Percentiles rank a stretch among this genome's conserved stretches.
Conservation (phyloP, 1,139 yeast species). For the Blastobotrys raffinosifermentans region DNA sequence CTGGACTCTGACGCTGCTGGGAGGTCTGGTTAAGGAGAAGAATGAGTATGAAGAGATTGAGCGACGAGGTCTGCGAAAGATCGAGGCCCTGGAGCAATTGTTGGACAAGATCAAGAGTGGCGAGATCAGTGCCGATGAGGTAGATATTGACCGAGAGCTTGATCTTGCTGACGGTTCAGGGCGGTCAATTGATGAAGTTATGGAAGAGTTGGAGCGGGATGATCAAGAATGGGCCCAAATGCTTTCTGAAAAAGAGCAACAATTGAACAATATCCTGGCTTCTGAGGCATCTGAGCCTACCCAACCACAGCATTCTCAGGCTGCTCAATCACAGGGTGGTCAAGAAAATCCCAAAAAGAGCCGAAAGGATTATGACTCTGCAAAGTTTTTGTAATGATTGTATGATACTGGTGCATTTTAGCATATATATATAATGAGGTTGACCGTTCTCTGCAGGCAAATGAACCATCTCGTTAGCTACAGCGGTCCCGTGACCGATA, state of each 20-base stretch:
- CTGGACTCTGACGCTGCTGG: slow-evolving; percentile 16
- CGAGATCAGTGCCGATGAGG: slow-evolving; percentile 10
- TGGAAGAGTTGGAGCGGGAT: slow-evolving; percentile 14
- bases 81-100: slow-evolving; percentile 5
- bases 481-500: no score
- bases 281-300: no score
- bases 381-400: no score
- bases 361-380: no score
- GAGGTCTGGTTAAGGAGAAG: slow-evolving; percentile 15
- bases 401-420: no score
- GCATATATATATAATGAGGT: no score
- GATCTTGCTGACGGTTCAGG: slow-evolving; percentile 6
- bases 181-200: slow-evolving; percentile 12
- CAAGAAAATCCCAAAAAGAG: no score
- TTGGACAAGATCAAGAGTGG: slow-evolving; percentile 7
- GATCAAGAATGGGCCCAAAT: slow-evolving; percentile 12
- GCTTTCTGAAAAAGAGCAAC: neutral
- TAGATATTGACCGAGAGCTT: slow-evolving; percentile 15
- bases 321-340: neutral
- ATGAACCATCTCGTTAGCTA: no score
- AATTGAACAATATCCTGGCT: no score
- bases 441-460: no score
- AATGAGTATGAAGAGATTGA: slow-evolving; percentile 12
- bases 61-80: slow-evolving; percentile 7
- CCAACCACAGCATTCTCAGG: no score